These are phyloP conservation scores for Phialophora macrospora DNA, from an alignment of 2,329 filamentous ascomycete genomes.

Conservation along the genomic window DNA sequence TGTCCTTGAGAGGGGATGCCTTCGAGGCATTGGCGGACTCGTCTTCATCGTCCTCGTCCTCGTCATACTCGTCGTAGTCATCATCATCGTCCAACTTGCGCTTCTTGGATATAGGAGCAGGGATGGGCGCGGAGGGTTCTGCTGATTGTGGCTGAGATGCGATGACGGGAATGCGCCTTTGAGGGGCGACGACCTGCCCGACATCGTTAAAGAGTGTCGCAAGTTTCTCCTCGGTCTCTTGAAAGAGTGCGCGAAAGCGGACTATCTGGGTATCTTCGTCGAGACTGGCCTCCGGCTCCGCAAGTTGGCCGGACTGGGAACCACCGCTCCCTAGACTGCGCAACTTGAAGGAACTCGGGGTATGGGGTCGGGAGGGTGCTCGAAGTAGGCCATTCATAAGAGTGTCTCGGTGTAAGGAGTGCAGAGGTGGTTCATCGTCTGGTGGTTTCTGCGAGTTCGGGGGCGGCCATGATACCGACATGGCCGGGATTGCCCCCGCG, in stretches of 20 bases:
- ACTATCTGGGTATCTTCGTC: slow-evolving; percentile 72
- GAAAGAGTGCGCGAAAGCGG: slow-evolving; percentile 78
- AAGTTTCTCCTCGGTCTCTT: slow-evolving; percentile 76
- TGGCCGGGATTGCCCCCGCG: slow-evolving; percentile 54
- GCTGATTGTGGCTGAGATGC: slow-evolving; percentile 53
- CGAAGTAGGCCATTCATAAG: slow-evolving; percentile 50
- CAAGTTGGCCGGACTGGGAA: slow-evolving; percentile 53
- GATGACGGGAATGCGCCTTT: slow-evolving; percentile 58
- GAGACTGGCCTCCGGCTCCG: slow-evolving; percentile 61
- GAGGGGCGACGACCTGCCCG: slow-evolving; percentile 39
- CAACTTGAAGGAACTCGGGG: slow-evolving; percentile 49
- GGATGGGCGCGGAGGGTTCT: slow-evolving; percentile 55
- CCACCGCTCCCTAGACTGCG: slow-evolving; percentile 49
- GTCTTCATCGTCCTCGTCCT: slow-evolving; percentile 71
- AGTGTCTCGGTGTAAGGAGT: slow-evolving; percentile 40
- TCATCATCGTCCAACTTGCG: slow-evolving; percentile 74
- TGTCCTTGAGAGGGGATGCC: slow-evolving; percentile 57
- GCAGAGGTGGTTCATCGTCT: slow-evolving; percentile 68
- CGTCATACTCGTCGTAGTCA: slow-evolving; percentile 84
- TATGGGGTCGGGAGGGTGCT: slow-evolving; percentile 51
- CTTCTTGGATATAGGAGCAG: slow-evolving; percentile 65
- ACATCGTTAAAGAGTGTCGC: slow-evolving; percentile 70
- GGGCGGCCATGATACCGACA: slow-evolving; percentile 72
- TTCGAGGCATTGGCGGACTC: slow-evolving; percentile 57
- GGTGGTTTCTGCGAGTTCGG: slow-evolving; percentile 60